Base-by-base conservation (phyloP, 2,329 filamentous ascomycete genomes). In the Ophiosphaerella narmari region DNA sequence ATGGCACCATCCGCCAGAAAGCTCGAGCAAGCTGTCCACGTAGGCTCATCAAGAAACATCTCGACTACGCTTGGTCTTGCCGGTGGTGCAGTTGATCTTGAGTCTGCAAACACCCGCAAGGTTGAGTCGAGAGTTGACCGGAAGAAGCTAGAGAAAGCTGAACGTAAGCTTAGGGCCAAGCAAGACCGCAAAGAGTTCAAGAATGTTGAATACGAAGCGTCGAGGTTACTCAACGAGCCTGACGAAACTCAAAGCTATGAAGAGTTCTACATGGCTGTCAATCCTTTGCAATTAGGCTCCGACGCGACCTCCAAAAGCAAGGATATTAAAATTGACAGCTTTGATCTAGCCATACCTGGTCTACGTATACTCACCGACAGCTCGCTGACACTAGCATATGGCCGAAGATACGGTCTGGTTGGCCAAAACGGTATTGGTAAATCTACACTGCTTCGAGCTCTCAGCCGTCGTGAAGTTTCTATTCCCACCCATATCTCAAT, bases 261-360 rank as follows among this genome's bases (percentile, higher is more conserved):
- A 76, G 94, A 99, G 73, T 97, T 99, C 78, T 99, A 96, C 83
- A 97, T 99, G 94, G 88, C 91, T 46, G 94, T 99, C 79, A 99
- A 99, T 75, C 94, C 94, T 54, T 83, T 99, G 56, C 93, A 97
- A 72, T 68, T 97, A 53, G 93, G 91, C 46, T 78, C 81, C 18
- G 86, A 86, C 52, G 82, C 86, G 29, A 62, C 67, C 40, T 74
- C 76, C 43, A 99, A 97, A 86, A 96, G 92, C 75, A 99, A 99
- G 81, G 94, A 99, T 72, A 92, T 99, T 81, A 99, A 97, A 79
- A 80, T 99, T 62, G 94, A 99, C 75, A 91, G 90, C 65, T 91
- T 96, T 70, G 94, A 99, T 74, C 89, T 99, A 46, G 89, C 91
- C 37, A 97, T 99, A 68, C 86, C 90, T 55, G 93, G 93, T 48